These are phyloP conservation scores for Agaricales sp. DNA, from an alignment of 1,284 basidiomycete genomes.

Conservation along the genomic window DNA sequence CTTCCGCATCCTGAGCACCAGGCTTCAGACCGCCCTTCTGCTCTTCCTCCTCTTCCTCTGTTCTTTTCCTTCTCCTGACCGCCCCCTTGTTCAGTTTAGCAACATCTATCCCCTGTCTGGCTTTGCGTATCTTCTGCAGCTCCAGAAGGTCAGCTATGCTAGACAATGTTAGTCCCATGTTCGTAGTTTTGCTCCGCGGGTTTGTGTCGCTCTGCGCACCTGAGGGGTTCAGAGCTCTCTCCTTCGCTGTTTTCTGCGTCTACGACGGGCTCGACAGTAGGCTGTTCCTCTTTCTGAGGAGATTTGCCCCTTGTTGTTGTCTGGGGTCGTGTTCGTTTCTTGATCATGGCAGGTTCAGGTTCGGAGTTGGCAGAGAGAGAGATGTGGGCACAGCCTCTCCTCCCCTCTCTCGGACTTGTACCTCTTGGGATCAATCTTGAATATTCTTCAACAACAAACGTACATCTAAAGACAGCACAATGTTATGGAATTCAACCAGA, in stretches of 20 bases:
- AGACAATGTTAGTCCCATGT: constrained; percentile 6
- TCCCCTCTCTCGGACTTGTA: too few species aligned
- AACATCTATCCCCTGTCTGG: constrained; percentile 79
- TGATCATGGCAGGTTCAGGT: constrained; percentile 39
- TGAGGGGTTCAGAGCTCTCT: background rate
- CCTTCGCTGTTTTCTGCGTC: background rate
- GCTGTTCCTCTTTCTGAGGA: constrained; percentile 17
- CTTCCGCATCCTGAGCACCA: constrained; percentile 41
- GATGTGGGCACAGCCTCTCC: too few species aligned
- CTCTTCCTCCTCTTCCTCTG: constrained; percentile 36
- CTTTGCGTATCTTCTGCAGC: constrained; percentile 67
- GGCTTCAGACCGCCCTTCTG: constrained; percentile 48
- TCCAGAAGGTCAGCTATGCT: constrained; percentile 81
- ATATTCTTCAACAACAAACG: too few species aligned
- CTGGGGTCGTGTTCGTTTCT: constrained; percentile 35
- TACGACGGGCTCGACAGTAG: constrained; percentile 3
- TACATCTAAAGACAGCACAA: too few species aligned
- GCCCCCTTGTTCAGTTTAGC: constrained; percentile 82
- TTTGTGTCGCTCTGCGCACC: too few species aligned
- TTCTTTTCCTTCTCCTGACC: constrained; percentile 53
- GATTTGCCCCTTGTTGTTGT: constrained; percentile 24
- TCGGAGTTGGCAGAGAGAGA: too few species aligned
- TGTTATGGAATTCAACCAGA: too few species aligned
- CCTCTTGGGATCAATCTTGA: too few species aligned
- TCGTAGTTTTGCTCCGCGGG: too few species aligned